phyloP scores from a whole-genome alignment of 2,329 filamentous ascomycete genomes.

The Cladophialophora carrionii region DNA sequence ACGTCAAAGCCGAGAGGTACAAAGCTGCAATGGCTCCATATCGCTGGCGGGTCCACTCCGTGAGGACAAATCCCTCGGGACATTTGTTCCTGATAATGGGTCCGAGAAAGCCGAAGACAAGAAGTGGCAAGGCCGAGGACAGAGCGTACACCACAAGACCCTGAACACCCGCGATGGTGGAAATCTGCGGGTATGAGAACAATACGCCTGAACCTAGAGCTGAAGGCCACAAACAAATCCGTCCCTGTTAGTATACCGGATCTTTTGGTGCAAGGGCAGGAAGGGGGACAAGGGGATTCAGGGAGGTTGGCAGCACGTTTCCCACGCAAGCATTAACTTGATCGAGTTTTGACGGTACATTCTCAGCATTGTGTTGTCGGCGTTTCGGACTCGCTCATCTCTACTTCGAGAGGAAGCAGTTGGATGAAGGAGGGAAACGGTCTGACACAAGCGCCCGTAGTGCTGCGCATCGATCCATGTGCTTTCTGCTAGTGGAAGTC shows the following conservation, averaged over 20 bases:
- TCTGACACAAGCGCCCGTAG: conserved; percentile 76
- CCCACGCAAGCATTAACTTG: conserved; percentile 99
- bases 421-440: conserved; percentile 52
- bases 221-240: conserved; percentile 46
- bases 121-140: conserved; percentile 70
- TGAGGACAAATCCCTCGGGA: conserved; percentile 81
- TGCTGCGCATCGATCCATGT: conserved; percentile 61
- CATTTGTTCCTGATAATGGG: conserved; percentile 74
- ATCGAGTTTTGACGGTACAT: conserved; percentile 94
- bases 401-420: conserved; percentile 46
- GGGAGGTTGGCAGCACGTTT: conserved; percentile 88
- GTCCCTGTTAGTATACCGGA: conserved; percentile 44
- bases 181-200: conserved; percentile 79
- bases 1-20: conserved; percentile 75
- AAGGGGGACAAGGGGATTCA: conserved; percentile 43
- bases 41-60: conserved; percentile 79
- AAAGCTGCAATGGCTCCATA: conserved; percentile 71
- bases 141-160: conserved; percentile 77
- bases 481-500: conserved; percentile 8
- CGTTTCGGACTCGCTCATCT: conserved; percentile 38
- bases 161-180: conserved; percentile 77
- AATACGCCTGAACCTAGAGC: conserved; percentile 82
- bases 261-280: conserved; percentile 17
- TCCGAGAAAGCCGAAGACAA: conserved; percentile 74
- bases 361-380: conserved; percentile 70